Evolutionary conservation across 2,329 filamentous ascomycete species (phyloP).

Genomic region (Thielaviopsis ethacetica): DNA sequence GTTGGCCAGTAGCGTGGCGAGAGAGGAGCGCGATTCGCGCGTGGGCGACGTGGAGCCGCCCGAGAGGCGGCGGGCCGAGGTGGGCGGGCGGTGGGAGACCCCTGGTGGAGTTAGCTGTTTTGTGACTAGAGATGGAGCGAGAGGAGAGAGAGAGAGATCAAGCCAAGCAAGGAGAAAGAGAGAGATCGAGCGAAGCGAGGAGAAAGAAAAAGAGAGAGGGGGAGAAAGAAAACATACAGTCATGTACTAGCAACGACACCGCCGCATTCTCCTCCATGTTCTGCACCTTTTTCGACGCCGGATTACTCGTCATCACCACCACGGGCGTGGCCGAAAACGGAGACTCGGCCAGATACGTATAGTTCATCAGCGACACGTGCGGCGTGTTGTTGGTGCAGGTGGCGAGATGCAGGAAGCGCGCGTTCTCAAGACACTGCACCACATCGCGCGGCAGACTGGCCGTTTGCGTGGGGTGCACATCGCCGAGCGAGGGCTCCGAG

Average conservation of each 20-base stretch:
- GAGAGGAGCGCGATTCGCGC: slow-evolving; percentile 46
- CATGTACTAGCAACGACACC: slow-evolving; percentile 89
- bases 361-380: slow-evolving; percentile 96
- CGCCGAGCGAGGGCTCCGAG: slow-evolving; percentile 58
- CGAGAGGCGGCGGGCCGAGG: slow-evolving; percentile 41
- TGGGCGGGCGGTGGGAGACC: slow-evolving; percentile 83
- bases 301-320: slow-evolving; percentile 87
- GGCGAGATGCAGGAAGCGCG: slow-evolving; percentile 89
- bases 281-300: slow-evolving; percentile 59
- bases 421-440: slow-evolving; percentile 80
- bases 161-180: no score
- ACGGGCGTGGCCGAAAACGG: slow-evolving; percentile 55
- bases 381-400: slow-evolving; percentile 72
- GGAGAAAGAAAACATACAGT: slow-evolving; percentile 36
- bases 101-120: slow-evolving; percentile 27
- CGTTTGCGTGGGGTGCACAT: slow-evolving; percentile 54
- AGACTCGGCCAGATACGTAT: slow-evolving; percentile 80
- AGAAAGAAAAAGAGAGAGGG: no score
- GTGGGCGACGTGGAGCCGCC: slow-evolving; percentile 44
- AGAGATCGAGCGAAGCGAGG: no score
- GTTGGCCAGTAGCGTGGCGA: slow-evolving; percentile 73
- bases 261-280: slow-evolving; percentile 74
- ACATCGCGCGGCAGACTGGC: slow-evolving; percentile 67
- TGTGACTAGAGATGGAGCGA: no score
- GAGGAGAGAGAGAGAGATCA: no score